Conservation (phyloP, 768 basidiomycete genomes). For the Hypsizygus marmoreus region DNA sequence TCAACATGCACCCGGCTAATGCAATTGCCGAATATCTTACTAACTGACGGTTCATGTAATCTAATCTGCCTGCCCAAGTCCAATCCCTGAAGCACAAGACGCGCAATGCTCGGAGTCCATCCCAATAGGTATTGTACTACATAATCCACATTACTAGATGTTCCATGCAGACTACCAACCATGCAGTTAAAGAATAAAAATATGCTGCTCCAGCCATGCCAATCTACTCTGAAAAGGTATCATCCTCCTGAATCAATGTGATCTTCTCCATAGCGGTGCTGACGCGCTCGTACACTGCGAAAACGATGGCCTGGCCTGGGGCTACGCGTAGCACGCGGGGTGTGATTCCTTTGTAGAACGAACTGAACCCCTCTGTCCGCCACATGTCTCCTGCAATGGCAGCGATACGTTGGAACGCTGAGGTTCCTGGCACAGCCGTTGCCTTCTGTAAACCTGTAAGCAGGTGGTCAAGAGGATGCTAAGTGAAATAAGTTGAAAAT, state of each 20-base stretch:
- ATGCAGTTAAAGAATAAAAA: too few species aligned
- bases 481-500: not conserved
- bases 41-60: not conserved
- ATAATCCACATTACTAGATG: too few species aligned
- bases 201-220: too few species aligned
- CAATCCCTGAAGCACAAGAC: too few species aligned
- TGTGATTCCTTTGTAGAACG: constrained; percentile 99
- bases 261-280: constrained; percentile 73
- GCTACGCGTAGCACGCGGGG: constrained; percentile 95
- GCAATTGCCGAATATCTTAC: not conserved
- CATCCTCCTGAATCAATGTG: constrained; percentile 55
- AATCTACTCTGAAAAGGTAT: constrained; percentile 64
- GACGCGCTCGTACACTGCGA: constrained; percentile 95
- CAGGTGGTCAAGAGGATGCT: not conserved
- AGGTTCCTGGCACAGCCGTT: constrained; percentile 68
- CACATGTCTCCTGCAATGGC: constrained; percentile 93
- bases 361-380: constrained; percentile 80
- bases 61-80: not conserved
- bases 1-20: constrained; percentile 1
- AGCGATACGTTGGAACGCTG: constrained; percentile 77
- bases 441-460: constrained; percentile 81
- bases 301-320: constrained; percentile 95
- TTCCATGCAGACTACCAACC: too few species aligned
- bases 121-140: too few species aligned
- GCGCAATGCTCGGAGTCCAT: too few species aligned